Conservation (phyloP, 23 red algal genomes). For the Gracilaria vermiculophylla region DNA sequence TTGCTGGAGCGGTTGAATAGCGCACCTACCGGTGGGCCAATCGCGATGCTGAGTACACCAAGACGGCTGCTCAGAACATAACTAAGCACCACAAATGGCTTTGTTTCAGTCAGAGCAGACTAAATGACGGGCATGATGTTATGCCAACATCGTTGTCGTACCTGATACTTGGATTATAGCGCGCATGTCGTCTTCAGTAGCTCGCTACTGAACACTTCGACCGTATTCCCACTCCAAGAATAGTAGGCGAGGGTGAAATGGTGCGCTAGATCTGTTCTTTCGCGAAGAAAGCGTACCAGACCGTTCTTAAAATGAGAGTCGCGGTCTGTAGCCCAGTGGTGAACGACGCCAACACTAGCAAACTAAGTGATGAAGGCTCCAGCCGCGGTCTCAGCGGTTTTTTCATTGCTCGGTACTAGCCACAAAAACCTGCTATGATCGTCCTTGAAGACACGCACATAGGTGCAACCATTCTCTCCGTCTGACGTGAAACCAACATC, state of each 20-base stretch:
- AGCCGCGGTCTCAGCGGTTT: not conserved
- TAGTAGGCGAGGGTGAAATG: slow-evolving; percentile 3
- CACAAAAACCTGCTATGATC: slow-evolving; percentile 24
- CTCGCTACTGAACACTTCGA: slow-evolving; percentile 4
- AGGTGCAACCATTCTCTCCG: not conserved
- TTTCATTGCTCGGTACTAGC: not conserved
- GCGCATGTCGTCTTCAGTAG: not conserved
- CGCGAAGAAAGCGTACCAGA: not conserved
- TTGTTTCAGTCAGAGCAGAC: not conserved
- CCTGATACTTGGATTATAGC: slow-evolving; percentile 5
- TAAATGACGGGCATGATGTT: not conserved
- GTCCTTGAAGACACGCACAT: slow-evolving; percentile 34
- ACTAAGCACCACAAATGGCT: not conserved
- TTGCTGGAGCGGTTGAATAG: slow-evolving; percentile 27
- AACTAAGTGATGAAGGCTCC: not conserved
- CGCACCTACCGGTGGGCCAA: not conserved
- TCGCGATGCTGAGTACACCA: not conserved
- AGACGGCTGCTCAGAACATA: too few relatives aligned
- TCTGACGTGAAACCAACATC: not conserved
- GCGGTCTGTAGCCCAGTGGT: slow-evolving; percentile 12
- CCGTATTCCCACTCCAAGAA: not conserved
- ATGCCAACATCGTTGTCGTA: not conserved
- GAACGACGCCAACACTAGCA: not conserved
- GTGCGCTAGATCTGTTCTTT: not conserved
- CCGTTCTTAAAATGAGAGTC: slow-evolving; percentile 36